Evolutionary conservation across 768 basidiomycete genomes (phyloP).

Genomic region (Hortiboletus flavorubellus): DNA sequence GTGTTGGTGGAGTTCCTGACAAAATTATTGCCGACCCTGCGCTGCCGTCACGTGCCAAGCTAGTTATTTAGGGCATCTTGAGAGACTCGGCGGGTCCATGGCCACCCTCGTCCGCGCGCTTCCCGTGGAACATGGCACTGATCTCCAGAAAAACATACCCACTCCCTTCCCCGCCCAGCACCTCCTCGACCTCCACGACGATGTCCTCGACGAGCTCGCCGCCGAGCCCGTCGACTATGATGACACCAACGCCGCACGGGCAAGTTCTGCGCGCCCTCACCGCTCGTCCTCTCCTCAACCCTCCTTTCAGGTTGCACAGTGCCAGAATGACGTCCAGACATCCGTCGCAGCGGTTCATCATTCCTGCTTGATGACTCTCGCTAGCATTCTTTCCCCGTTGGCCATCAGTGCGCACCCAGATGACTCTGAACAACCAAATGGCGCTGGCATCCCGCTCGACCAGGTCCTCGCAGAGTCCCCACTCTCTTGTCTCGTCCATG

Average conservation of each 20-base stretch:
- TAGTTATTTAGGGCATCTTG: slow-evolving; percentile 7
- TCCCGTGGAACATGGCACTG: too few species aligned
- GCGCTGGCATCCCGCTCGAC: slow-evolving; percentile 4
- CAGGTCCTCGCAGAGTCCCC: slow-evolving; percentile 17
- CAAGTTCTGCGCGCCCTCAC: neutral
- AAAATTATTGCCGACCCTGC: slow-evolving; percentile 4
- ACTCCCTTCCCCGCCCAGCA: slow-evolving; percentile 22
- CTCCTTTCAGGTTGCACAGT: slow-evolving; percentile 4
- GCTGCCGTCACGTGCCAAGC: slow-evolving; percentile 17
- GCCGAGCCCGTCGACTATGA: slow-evolving; percentile 22
- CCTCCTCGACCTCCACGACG: slow-evolving; percentile 8
- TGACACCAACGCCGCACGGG: slow-evolving; percentile 3
- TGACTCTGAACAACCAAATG: slow-evolving; percentile 50
- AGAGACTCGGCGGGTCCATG: slow-evolving; percentile 7
- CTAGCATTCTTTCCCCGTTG: slow-evolving; percentile 53
- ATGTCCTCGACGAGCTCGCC: slow-evolving; percentile 22
- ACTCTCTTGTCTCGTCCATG: slow-evolving; percentile 18
- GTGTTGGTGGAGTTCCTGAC: too few species aligned
- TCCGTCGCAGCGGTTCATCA: slow-evolving; percentile 73
- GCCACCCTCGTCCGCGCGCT: slow-evolving; percentile 27
- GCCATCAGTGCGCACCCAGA: slow-evolving; percentile 15
- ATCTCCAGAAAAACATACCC: slow-evolving; percentile 14
- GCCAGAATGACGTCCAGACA: slow-evolving; percentile 59
- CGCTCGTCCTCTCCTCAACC: neutral
- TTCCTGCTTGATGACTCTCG: slow-evolving; percentile 71